These are phyloP conservation scores for Calvatia gigantea DNA, from an alignment of 768 basidiomycete species.

Conservation along the genomic window DNA sequence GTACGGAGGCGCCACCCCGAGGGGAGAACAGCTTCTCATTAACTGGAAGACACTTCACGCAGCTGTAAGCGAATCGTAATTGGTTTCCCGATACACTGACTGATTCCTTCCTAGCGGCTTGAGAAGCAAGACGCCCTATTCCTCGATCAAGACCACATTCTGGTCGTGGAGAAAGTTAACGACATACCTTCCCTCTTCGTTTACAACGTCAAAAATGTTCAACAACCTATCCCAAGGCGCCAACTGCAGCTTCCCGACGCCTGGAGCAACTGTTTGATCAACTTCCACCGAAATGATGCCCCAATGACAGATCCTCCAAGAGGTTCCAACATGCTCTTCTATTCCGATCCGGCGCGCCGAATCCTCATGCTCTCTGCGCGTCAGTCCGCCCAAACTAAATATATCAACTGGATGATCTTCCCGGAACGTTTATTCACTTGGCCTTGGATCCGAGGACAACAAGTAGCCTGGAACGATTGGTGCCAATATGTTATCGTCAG, in stretches of 20 bases:
- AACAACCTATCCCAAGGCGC: constrained; percentile 37
- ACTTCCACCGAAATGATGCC: constrained; percentile 46
- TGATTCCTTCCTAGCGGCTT: constrained; percentile 37
- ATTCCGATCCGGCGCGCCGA: constrained; percentile 48
- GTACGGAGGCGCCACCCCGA: constrained; percentile 29
- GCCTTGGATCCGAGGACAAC: constrained; percentile 35
- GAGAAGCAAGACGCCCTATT: constrained; percentile 46
- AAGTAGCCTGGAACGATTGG: constrained; percentile 56
- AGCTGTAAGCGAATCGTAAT: constrained; percentile 28
- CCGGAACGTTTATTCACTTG: constrained; percentile 47
- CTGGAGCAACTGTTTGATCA: constrained; percentile 45
- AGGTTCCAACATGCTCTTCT: constrained; percentile 49
- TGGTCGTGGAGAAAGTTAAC: constrained; percentile 36
- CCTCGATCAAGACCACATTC: constrained; percentile 40
- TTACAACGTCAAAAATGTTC: constrained; percentile 44
- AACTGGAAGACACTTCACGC: constrained; percentile 48
- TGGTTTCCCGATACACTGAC: constrained; percentile 1
- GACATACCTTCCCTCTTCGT: constrained; percentile 37
- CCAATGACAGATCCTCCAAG: constrained; percentile 28
- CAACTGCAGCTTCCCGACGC: constrained; percentile 55
- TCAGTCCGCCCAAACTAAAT: constrained; percentile 28
- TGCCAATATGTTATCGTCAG: constrained; percentile 46
- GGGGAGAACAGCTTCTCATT: constrained; percentile 42
- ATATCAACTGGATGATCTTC: constrained; percentile 49
- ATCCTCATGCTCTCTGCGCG: constrained; percentile 47